These are phyloP conservation scores for Penicillium sp. DNA, from an alignment of 2,329 filamentous ascomycete genomes.

Conservation along the genomic window DNA sequence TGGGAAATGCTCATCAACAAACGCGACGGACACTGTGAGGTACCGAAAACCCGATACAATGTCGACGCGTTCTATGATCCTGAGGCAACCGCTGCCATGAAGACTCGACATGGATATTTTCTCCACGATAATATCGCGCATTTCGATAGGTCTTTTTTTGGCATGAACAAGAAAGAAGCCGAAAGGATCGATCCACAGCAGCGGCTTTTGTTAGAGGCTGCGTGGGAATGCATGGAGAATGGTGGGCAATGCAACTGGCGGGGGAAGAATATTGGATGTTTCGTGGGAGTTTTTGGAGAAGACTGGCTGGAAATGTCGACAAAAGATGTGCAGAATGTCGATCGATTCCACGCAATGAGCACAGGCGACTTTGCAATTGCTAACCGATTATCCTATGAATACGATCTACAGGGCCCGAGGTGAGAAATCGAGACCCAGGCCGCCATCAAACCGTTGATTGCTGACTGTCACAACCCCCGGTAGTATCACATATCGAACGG, in stretches of 20 bases:
- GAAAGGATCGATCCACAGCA: constrained; percentile 35
- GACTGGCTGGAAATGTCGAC: constrained; percentile 22
- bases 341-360: constrained; percentile 3
- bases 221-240: constrained; percentile 35
- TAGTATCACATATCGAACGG: constrained; percentile 43
- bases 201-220: constrained; percentile 32
- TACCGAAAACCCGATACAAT: constrained; percentile 31
- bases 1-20: constrained; percentile 20
- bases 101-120: constrained; percentile 25
- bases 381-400: constrained; percentile 27
- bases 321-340: constrained; percentile 11
- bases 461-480: not conserved
- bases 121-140: constrained; percentile 26
- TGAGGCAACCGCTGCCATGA: constrained; percentile 3
- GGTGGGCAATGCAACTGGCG: constrained; percentile 28
- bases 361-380: constrained; percentile 14
- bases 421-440: no score
- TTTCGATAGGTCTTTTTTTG: constrained; percentile 33
- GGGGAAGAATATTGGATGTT: constrained; percentile 33
- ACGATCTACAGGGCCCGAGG: constrained; percentile 29
- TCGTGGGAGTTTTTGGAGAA: constrained; percentile 21
- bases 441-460: no score
- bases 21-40: constrained; percentile 12
- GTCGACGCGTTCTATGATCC: constrained; percentile 25
- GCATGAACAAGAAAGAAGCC: constrained; percentile 20